Evolutionary conservation across 2,329 filamentous ascomycete genomes (phyloP).

Genomic region (Botrytis porri): DNA sequence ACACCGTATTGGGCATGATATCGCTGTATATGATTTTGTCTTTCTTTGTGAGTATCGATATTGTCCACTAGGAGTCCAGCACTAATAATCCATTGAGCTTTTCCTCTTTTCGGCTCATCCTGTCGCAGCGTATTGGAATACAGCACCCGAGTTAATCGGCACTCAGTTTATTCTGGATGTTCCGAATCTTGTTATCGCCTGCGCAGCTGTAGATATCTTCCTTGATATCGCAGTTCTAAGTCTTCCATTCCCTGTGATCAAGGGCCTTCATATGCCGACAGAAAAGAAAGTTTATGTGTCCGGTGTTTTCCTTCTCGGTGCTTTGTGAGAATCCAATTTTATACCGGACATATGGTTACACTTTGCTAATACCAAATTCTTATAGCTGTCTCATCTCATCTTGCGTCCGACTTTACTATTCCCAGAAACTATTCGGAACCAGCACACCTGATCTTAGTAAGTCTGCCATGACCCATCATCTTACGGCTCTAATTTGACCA

Average conservation of each 20-base stretch:
- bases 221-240: constrained; percentile 2
- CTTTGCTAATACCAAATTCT: background rate
- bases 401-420: constrained; percentile 4
- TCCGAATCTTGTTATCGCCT: constrained; percentile 5
- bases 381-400: constrained; percentile 16
- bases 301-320: constrained; percentile 11
- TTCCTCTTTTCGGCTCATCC: constrained; percentile 5
- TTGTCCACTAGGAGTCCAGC: background rate
- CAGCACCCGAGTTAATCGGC: background rate
- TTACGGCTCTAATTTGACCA: background rate
- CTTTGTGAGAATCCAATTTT: background rate
- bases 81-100: background rate
- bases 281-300: constrained; percentile 12
- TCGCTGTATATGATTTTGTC: constrained; percentile 10
- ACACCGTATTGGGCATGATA: constrained; percentile 10
- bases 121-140: constrained; percentile 5
- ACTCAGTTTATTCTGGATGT: constrained; percentile 4
- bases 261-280: constrained; percentile 2
- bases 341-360: too few relatives aligned
- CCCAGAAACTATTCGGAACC: constrained; percentile 12
- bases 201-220: constrained; percentile 10
- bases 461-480: background rate
- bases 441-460: constrained; percentile 13
- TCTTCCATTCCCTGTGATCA: constrained; percentile 10
- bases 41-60: constrained; percentile 1